These are phyloP conservation scores for Bondarzewia mesenterica DNA, from an alignment of 1,284 basidiomycete species.

Conservation along the genomic window DNA sequence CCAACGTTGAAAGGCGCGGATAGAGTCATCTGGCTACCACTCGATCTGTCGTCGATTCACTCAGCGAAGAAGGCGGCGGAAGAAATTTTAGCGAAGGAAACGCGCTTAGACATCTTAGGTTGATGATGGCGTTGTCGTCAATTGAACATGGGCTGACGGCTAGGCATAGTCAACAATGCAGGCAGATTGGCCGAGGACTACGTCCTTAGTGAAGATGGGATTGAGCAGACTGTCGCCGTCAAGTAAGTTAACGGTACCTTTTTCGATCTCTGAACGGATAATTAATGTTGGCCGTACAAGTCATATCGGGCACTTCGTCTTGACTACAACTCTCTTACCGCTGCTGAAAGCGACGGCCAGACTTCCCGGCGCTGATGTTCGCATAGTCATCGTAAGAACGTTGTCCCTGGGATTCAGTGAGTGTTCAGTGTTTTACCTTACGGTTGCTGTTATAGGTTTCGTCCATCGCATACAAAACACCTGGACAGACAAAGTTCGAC, in stretches of 20 bases:
- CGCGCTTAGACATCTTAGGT: conserved; percentile 10
- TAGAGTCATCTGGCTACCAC: conserved; percentile 4
- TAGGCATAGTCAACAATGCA: conserved; percentile 5
- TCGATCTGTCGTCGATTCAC: conserved; percentile 5
- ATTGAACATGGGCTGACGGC: background rate
- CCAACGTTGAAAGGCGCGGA: background rate
- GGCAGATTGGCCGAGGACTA: conserved; percentile 3
- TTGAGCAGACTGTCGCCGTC: conserved; percentile 3
- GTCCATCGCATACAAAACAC: conserved; percentile 12
- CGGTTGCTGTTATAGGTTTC: background rate
- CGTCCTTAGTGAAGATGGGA: background rate
- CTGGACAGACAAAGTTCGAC: conserved; percentile 20
- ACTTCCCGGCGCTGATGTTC: conserved; percentile 7
- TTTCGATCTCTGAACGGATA: too few relatives aligned
- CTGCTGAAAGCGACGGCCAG: conserved; percentile 11
- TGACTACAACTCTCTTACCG: conserved; percentile 13
- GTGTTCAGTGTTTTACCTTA: background rate
- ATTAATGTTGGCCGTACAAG: too few relatives aligned
- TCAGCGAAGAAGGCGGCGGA: conserved; percentile 7
- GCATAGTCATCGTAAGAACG: conserved; percentile 10
- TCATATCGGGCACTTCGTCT: conserved; percentile 11
- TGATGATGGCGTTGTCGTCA: background rate
- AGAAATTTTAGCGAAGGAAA: conserved; percentile 7
- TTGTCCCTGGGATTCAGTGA: background rate
- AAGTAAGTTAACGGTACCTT: background rate